Evolutionary conservation across 2,329 filamentous ascomycete genomes (phyloP), one percentile per base, ranked within the genome.

Genomic region (Neonectria magnoliae): DNA sequence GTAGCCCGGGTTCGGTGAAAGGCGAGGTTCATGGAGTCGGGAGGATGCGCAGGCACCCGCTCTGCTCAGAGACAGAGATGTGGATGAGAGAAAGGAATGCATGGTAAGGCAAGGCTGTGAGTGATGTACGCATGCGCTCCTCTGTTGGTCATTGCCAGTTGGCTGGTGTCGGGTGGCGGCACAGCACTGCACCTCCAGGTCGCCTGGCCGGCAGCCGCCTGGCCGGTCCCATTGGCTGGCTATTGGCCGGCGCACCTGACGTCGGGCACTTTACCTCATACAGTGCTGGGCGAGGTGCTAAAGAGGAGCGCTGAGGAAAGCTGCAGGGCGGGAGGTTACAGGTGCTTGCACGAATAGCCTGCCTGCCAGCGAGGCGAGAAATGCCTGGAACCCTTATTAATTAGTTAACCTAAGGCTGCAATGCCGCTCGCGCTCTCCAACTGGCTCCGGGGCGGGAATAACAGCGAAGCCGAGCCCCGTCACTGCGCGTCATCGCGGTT

Each of bases 41-140:
- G 50, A 41, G 31, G 41, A 27, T 33, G 48, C 33, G 51, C 42
- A 45, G 51, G 52, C 60, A 52, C 16, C 51, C 42, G 56, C 48
- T 58, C 41, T 41, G 59, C 25, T 50, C 36, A 42, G 33, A 22
- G 53, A 50, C n/a, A 56, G 18, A 29, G 20, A 14, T 18, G 54
- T 54, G 57, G 51, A 60, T 55, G 47, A 51, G 57, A 62, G 56
- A 57, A 60, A 59, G 18, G 65, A 57, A 64, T 61, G 41, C 62
- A 67, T 66, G 60, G 66, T 61, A 65, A 68, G 69, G 66, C 63
- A 65, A 68, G 69, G 67, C 62, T 70, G 67, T 60, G 47, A 60
- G 67, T 60, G 42, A 60, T 60, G 61, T 36, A 42, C 27, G 61
- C 44, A 42, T 33, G 57, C 41, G 36, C 25, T 59, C 29, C 44